These are phyloP conservation scores for Rhododendron ovatum DNA, from an alignment of 148 eudicot genomes.

Conservation along the genomic window DNA sequence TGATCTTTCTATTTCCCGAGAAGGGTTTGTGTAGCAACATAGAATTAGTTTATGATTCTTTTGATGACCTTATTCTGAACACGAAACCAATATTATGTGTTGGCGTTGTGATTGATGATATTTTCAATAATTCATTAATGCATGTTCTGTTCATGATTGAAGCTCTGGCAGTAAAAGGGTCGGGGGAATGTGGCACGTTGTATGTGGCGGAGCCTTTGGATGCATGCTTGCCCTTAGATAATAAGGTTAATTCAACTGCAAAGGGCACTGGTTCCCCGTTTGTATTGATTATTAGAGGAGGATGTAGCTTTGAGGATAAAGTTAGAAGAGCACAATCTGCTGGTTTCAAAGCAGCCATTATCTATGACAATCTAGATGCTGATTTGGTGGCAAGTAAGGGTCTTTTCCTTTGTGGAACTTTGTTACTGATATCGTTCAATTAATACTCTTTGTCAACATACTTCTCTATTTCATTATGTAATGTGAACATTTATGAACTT, in stretches of 20 bases:
- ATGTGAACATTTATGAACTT: not conserved
- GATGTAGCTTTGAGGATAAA: constrained; percentile 86
- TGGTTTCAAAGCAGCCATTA: constrained; percentile 72
- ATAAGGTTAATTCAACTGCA: constrained; percentile 25
- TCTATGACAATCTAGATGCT: constrained; percentile 51
- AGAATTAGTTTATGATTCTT: not conserved
- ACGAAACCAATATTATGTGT: not conserved
- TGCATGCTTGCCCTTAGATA: constrained; percentile 60
- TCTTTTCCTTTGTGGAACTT: constrained; percentile 4
- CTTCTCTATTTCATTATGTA: not conserved
- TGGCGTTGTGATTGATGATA: not conserved
- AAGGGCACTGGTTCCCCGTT: constrained; percentile 32
- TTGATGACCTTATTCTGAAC: not conserved
- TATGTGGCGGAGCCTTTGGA: constrained; percentile 71
- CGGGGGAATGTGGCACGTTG: constrained; percentile 66
- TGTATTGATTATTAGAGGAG: constrained; percentile 71
- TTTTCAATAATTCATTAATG: not conserved
- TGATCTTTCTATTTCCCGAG: not conserved
- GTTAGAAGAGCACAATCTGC: constrained; percentile 79
- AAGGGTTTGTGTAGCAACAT: not conserved
- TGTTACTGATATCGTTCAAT: not conserved
- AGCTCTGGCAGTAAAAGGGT: constrained; percentile 60
- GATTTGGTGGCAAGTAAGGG: constrained; percentile 78
- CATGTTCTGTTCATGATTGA: constrained; percentile 18
- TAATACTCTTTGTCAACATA: not conserved